A percentile compares a stretch with the other conserved stretches of the same genome.
These are phyloP conservation scores for Eutrema japonicum DNA, from an alignment of 345 rosid genomes.

Conservation along the genomic window DNA sequence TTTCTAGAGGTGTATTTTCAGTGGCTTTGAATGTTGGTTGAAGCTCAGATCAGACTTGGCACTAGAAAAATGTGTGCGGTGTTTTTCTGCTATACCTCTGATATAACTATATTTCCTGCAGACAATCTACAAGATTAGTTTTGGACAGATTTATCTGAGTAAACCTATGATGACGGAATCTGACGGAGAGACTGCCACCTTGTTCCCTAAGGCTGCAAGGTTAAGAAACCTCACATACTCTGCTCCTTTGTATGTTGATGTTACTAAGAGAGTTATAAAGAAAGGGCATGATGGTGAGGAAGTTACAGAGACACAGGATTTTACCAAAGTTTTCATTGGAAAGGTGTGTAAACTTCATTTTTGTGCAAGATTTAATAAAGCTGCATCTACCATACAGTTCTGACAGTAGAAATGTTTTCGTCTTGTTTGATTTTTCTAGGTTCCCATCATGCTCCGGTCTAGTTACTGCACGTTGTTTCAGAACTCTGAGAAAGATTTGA, in stretches of 20 bases:
- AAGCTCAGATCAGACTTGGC: slow-evolving; percentile 22
- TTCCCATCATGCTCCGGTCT: slow-evolving; percentile 98
- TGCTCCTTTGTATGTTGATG: slow-evolving; percentile 94
- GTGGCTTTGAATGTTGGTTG: not conserved
- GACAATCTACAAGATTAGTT: slow-evolving; percentile 93
- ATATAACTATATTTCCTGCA: slow-evolving; percentile 48
- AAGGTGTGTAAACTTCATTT: slow-evolving; percentile 54
- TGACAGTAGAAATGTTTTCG: slow-evolving; percentile 10
- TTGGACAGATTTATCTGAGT: slow-evolving; percentile 96
- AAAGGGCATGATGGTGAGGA: slow-evolving; percentile 99
- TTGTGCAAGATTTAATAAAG: slow-evolving; percentile 2
- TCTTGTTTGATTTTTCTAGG: slow-evolving; percentile 48
- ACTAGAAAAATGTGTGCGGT: not conserved
- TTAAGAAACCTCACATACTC: slow-evolving; percentile 95
- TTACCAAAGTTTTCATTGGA: slow-evolving; percentile 94
- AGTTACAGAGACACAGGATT: slow-evolving; percentile 90
- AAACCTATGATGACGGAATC: slow-evolving; percentile 99
- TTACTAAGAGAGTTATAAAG: slow-evolving; percentile 85
- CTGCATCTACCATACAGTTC: slow-evolving; percentile 7
- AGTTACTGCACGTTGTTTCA: slow-evolving; percentile 84
- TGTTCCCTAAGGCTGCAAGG: slow-evolving; percentile 98
- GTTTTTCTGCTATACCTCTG: slow-evolving; percentile 22
- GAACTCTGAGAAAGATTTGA: slow-evolving; percentile 96
- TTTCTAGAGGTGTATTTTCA: slow-evolving; percentile 4
- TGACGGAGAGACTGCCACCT: slow-evolving; percentile 96